These are phyloP conservation scores for Populus davidiana DNA, from an alignment of 345 rosid species.

Conservation along the genomic window DNA sequence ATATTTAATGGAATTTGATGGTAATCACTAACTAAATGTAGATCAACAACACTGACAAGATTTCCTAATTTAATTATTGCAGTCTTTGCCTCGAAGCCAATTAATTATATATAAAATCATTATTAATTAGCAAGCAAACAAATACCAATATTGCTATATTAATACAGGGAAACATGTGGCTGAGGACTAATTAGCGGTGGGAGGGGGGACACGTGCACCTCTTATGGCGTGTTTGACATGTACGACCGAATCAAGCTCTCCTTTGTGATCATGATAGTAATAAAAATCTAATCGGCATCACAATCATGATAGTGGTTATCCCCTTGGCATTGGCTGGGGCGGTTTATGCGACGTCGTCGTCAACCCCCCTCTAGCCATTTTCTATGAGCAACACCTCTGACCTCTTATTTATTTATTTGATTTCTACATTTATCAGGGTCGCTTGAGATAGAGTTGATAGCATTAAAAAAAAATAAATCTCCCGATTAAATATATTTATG, in stretches of 20 bases:
- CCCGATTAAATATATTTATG: too few relatives aligned
- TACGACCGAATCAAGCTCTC: background rate
- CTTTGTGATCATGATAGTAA: background rate
- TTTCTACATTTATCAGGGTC: background rate
- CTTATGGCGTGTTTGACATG: background rate
- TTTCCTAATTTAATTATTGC: background rate
- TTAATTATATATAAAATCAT: background rate
- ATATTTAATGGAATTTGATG: background rate
- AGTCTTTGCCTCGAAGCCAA: conserved; percentile 1
- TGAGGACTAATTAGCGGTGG: conserved; percentile 40
- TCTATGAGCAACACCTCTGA: background rate
- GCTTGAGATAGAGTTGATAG: background rate
- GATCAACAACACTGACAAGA: background rate
- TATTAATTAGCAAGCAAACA: background rate
- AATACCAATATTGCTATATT: background rate
- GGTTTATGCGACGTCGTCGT: background rate
- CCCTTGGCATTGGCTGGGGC: background rate
- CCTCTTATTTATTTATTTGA: background rate
- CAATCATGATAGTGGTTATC: background rate
- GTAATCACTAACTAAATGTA: background rate
- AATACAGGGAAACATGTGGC: conserved; percentile 24
- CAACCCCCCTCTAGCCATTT: background rate
- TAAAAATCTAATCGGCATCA: background rate
- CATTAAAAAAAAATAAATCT: too few relatives aligned
- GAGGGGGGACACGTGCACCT: conserved; percentile 3